phyloP scores from a whole-genome alignment of 345 rosid genomes.

The Chamaenerion angustifolium region DNA sequence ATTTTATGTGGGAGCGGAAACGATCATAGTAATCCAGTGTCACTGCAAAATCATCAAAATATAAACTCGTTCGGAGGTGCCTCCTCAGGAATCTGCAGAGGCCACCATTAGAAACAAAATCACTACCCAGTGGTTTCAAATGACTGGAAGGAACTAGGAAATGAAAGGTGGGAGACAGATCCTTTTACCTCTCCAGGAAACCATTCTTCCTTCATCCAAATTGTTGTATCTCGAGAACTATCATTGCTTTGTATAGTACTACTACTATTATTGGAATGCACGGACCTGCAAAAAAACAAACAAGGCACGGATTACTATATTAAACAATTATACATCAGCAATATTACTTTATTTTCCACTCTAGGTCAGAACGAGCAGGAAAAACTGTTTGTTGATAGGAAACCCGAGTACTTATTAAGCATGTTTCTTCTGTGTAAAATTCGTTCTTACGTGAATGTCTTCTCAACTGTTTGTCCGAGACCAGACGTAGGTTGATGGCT shows the following conservation, averaged over 20 bases:
- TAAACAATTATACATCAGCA: neutral
- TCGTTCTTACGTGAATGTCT: neutral
- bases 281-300: neutral
- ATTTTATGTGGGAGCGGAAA: neutral
- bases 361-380: no score
- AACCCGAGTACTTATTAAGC: no score
- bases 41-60: conserved; percentile 1
- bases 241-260: conserved; percentile 17
- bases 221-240: conserved; percentile 32
- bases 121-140: no score
- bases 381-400: no score
- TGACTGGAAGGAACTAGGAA: neutral
- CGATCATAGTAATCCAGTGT: neutral
- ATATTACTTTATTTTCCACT: neutral
- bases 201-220: conserved; percentile 82
- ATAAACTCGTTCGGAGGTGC: conserved; percentile 36
- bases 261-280: conserved; percentile 16
- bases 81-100: conserved; percentile 43
- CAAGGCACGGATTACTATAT: neutral
- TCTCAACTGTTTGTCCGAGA: conserved; percentile 6
- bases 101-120: neutral
- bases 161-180: neutral
- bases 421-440: no score
- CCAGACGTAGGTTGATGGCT: neutral
- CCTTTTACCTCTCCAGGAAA: conserved; percentile 60